Evolutionary conservation across 352 stramenopile species (phyloP).

Genomic region (Pythium dissimile): DNA sequence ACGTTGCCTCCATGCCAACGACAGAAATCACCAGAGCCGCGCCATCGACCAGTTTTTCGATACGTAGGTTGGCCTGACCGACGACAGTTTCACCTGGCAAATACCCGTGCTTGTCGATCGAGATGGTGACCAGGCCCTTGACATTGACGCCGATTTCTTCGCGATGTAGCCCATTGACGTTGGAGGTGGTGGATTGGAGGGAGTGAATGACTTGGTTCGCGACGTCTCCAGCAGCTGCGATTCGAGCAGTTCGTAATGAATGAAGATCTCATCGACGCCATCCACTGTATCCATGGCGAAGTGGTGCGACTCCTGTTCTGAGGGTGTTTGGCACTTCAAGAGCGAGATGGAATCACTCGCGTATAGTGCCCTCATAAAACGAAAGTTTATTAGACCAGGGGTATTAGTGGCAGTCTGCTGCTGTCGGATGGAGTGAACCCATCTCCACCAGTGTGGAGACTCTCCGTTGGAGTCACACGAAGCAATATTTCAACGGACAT

Average conservation of each 20-base stretch:
- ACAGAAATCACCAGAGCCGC: conserved; percentile 7
- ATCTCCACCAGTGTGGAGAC: no score
- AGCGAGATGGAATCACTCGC: no score
- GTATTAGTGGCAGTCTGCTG: no score
- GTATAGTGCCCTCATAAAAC: no score
- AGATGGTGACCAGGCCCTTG: conserved; percentile 11
- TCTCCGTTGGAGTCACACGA: no score
- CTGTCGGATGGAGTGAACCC: no score
- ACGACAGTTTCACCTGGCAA: conserved; percentile 11
- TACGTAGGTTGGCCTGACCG: background rate
- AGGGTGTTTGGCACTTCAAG: no score
- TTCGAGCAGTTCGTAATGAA: background rate
- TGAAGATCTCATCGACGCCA: conserved; percentile 2
- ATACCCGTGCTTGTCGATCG: conserved; percentile 10
- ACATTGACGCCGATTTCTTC: conserved; percentile 12
- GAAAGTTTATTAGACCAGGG: no score
- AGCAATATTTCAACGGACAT: no score
- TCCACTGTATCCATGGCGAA: no score
- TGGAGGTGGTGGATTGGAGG: background rate
- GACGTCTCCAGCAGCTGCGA: background rate
- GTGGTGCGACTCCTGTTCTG: no score
- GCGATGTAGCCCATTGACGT: conserved; percentile 16
- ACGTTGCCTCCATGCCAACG: conserved; percentile 8
- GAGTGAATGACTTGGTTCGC: background rate
- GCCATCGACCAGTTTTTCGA: conserved; percentile 1